phyloP scores from a whole-genome alignment of 192 early-diverging fungal species.

The Coemansia sp. region DNA sequence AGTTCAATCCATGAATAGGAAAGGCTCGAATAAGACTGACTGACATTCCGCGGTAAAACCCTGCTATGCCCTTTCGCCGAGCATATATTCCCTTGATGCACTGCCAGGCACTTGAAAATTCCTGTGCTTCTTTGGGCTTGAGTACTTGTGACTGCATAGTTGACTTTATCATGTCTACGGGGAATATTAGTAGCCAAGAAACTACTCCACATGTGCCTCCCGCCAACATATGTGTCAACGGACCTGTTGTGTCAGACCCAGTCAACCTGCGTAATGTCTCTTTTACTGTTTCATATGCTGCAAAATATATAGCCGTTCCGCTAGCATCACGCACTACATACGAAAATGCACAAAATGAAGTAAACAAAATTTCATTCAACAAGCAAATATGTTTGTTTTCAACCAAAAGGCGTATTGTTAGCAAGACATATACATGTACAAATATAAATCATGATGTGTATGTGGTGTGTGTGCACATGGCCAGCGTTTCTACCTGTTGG shows the following conservation, averaged over 20 bases:
- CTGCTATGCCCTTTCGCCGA: constrained; percentile 54
- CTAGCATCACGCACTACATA: constrained; percentile 56
- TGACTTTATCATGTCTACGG: constrained; percentile 73
- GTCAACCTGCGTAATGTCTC: constrained; percentile 43
- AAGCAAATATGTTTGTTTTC: too few species aligned
- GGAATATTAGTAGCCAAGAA: constrained; percentile 76
- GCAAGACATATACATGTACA: too few species aligned
- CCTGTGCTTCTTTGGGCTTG: constrained; percentile 36
- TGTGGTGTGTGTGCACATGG: too few species aligned
- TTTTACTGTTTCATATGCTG: constrained; percentile 60
- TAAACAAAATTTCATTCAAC: too few species aligned
- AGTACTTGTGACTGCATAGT: constrained; percentile 72
- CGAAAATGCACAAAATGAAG: not conserved
- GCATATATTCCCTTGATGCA: constrained; percentile 54
- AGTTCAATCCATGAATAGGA: constrained; percentile 80
- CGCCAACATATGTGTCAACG: constrained; percentile 69
- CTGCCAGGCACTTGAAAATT: constrained; percentile 47
- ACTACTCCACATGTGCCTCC: constrained; percentile 74
- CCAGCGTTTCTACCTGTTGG: too few species aligned
- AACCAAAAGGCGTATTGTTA: too few species aligned
- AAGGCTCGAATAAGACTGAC: constrained; percentile 74
- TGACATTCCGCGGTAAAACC: constrained; percentile 69
- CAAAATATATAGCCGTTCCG: constrained; percentile 73
- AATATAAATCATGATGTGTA: too few species aligned
- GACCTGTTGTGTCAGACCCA: constrained; percentile 51